Base-by-base conservation (phyloP, 805 yeast species). In the Myxozyma udenii region DNA sequence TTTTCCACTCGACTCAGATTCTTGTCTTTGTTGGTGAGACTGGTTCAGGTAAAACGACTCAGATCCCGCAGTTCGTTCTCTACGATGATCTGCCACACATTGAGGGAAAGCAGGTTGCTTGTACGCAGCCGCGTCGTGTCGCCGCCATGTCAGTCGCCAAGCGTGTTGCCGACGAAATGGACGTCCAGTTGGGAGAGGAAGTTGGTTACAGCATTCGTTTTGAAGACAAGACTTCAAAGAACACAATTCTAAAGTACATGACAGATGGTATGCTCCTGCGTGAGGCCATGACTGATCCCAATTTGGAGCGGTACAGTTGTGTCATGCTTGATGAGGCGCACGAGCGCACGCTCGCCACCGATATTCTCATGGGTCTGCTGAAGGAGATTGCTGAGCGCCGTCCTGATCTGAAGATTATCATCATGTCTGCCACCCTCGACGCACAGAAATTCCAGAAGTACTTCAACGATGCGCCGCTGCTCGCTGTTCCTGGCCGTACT, bases 11-110 rank as follows among this genome's bases (percentile, higher is more conserved):
- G 19, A 82, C 91, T 35, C 98, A 91, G 71, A 86, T 91, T 66
- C 85, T 93, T 95, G 98, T 91, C 33, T 88, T 93, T 70, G 98
- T 93, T 46, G 98, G 98, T 75, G 98, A 91, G 68, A 91, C 98
- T 3, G 98, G 98, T 74, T 88, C 96, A 26, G 98, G 98, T 79
- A 91, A 91, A 71, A 91, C 98, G 23, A 91, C 98, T 0, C 98
- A 91, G 73, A 90, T 91, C 58, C 98, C 98, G 2, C 98, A 91
- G 71, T 93, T 90, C 71, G 96, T 91, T 21, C 73, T 84, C 44
- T 88, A 80, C 64, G 97, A 93, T 67, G 98, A 90, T 62, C 78
- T 91, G 78, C 96, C 97, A 16, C 96, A 88, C 25, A 16, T 28
- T 49, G 57, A 73, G 46, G 90, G 91, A 3, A 82, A 82, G 14